Conservation (phyloP, 1,139 yeast species). For the Diutina rugosa region DNA sequence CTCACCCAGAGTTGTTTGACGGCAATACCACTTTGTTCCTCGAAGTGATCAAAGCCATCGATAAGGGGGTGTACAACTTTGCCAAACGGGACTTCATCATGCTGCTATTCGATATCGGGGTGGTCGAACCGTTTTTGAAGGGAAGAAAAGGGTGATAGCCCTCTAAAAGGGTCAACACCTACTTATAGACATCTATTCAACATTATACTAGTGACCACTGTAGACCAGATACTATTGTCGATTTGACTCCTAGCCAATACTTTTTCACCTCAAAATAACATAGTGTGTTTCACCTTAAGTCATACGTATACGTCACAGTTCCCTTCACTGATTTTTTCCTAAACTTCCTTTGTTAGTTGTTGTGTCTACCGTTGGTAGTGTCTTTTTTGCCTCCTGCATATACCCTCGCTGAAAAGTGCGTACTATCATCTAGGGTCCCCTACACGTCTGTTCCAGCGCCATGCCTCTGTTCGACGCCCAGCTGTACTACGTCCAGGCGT, state of each 20-base stretch:
- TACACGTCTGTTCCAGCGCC: neutral
- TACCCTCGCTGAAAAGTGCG: neutral
- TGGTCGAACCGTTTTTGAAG: neutral
- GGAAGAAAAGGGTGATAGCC: neutral
- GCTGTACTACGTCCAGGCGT: conserved; percentile 1
- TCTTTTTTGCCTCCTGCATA: neutral
- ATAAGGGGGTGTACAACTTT: conserved; percentile 47
- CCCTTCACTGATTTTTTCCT: too few species aligned
- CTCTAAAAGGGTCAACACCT: too few species aligned
- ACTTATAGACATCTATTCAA: too few species aligned
- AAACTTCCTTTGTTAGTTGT: too few species aligned
- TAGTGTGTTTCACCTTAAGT: too few species aligned
- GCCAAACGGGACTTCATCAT: conserved; percentile 4
- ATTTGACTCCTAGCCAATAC: too few species aligned
- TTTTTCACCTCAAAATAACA: too few species aligned
- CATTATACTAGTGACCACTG: too few species aligned
- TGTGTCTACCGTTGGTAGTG: too few species aligned
- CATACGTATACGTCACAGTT: too few species aligned
- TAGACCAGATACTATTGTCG: too few species aligned
- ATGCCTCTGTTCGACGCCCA: conserved; percentile 1
- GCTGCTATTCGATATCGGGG: neutral
- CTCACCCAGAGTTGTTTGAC: conserved; percentile 43
- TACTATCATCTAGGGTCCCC: neutral
- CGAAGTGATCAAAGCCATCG: conserved; percentile 50
- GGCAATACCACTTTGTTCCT: conserved; percentile 39